phyloP scores from a whole-genome alignment of 306 rosid species.

The Cajanus cajan region DNA sequence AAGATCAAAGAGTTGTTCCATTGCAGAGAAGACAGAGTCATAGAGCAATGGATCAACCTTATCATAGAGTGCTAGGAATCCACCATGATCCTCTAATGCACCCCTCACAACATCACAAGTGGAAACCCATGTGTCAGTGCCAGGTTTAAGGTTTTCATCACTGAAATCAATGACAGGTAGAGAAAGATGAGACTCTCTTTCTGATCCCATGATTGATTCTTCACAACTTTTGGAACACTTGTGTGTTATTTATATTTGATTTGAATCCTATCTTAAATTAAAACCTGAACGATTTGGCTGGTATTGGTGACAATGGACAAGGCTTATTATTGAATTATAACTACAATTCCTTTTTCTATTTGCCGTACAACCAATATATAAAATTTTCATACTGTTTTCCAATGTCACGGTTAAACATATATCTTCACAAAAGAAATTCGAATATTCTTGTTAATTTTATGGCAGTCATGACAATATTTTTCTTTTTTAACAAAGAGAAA shows the following conservation, averaged over 20 bases:
- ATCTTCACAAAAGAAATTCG: not conserved
- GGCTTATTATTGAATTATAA: too few species aligned
- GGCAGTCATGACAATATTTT: not conserved
- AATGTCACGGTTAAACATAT: not conserved
- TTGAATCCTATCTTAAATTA: not conserved
- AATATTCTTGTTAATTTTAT: not conserved
- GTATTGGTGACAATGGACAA: not conserved
- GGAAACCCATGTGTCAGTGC: not conserved
- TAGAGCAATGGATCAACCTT: not conserved
- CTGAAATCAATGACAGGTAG: slow-evolving; percentile 16
- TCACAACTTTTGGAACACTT: not conserved
- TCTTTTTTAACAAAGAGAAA: too few species aligned
- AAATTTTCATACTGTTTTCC: not conserved
- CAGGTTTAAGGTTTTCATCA: slow-evolving; percentile 28
- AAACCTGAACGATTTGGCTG: not conserved
- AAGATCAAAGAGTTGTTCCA: slow-evolving; percentile 23
- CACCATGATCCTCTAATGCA: slow-evolving; percentile 32
- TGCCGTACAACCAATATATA: not conserved
- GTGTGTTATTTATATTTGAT: not conserved
- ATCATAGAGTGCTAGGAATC: slow-evolving; percentile 23
- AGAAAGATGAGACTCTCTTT: not conserved
- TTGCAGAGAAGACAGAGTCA: slow-evolving; percentile 11
- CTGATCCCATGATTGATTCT: slow-evolving; percentile 13
- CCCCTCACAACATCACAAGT: slow-evolving; percentile 2
- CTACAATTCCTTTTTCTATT: too few species aligned